Evolutionary conservation across 495 filamentous ascomycete species (phyloP).

Genomic region (Aspergillus campestris): DNA sequence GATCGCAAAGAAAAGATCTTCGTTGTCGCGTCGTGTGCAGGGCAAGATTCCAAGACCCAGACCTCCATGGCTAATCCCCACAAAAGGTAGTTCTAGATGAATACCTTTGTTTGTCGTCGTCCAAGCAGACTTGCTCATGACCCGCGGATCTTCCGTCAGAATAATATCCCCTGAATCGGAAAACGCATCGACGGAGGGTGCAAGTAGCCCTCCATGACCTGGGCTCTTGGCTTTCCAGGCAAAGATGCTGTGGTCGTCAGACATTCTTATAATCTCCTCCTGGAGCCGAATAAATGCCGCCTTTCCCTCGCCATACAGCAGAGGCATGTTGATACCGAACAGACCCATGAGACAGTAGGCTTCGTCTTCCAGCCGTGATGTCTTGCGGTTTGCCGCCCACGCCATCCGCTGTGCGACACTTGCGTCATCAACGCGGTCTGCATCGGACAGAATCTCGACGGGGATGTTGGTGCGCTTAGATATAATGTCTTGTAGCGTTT

Average conservation of each 20-base stretch:
- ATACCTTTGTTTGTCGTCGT: slow-evolving; percentile 2
- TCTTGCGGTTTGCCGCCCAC: slow-evolving; percentile 22
- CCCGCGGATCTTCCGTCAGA: not conserved
- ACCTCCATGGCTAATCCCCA: not conserved
- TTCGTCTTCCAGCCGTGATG: slow-evolving; percentile 21
- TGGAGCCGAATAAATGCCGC: slow-evolving; percentile 22
- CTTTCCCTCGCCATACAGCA: slow-evolving; percentile 31
- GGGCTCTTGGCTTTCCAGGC: slow-evolving; percentile 7
- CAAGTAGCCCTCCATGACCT: slow-evolving; percentile 6
- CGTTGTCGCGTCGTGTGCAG: not conserved
- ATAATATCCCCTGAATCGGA: slow-evolving; percentile 5
- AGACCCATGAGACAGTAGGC: slow-evolving; percentile 27
- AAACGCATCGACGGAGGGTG: slow-evolving; percentile 7
- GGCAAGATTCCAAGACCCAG: not conserved
- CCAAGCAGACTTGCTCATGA: not conserved
- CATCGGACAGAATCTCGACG: not conserved
- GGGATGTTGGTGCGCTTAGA: slow-evolving; percentile 13
- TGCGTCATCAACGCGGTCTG: not conserved
- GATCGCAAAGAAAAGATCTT: not conserved
- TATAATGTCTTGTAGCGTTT: slow-evolving; percentile 3
- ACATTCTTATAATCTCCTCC: slow-evolving; percentile 17
- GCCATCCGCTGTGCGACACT: slow-evolving; percentile 21
- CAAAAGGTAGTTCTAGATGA: not conserved
- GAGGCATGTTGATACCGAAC: slow-evolving; percentile 24
- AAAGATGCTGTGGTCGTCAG: slow-evolving; percentile 14